Percentiles rank a stretch among this genome's conserved stretches.
Conservation (phyloP, 106 monocot genomes). For the Dioscorea zingiberensis region DNA sequence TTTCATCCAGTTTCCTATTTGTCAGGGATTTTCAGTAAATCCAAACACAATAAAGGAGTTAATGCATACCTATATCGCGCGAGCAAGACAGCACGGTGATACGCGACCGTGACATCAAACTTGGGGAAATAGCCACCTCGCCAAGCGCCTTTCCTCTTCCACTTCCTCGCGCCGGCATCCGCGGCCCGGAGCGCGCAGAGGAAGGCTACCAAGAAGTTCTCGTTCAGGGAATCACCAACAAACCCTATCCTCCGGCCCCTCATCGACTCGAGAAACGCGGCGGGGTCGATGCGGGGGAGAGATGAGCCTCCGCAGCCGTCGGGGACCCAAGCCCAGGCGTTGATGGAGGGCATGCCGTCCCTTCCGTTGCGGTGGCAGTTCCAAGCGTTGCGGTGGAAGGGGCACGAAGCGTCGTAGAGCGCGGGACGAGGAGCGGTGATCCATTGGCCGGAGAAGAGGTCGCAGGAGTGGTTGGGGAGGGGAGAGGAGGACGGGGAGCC, state of each 20-base stretch:
- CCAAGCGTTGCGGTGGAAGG: slow-evolving; percentile 96
- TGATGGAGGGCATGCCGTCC: slow-evolving; percentile 50
- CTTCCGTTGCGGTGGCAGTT: slow-evolving; percentile 76
- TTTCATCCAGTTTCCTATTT: no score
- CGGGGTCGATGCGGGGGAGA: slow-evolving; percentile 40
- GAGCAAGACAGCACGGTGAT: slow-evolving; percentile 80
- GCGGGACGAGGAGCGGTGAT: slow-evolving; percentile 1
- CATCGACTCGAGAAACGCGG: slow-evolving; percentile 36
- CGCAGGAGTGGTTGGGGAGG: slow-evolving; percentile 2
- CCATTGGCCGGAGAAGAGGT: slow-evolving; percentile 62
- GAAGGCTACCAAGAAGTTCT: slow-evolving; percentile 83
- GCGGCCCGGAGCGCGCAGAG: slow-evolving; percentile 58
- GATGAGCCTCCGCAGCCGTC: slow-evolving; percentile 23
- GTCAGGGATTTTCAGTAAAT: no score
- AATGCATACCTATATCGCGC: slow-evolving; percentile 55
- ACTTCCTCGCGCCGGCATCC: slow-evolving; percentile 60
- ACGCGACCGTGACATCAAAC: slow-evolving; percentile 70
- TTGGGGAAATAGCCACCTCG: slow-evolving; percentile 88
- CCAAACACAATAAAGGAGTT: not conserved
- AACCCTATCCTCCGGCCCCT: slow-evolving; percentile 67
- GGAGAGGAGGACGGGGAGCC: no score
- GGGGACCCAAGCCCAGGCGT: slow-evolving; percentile 66
- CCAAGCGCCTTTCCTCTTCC: slow-evolving; percentile 89
- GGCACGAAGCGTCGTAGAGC: slow-evolving; percentile 61
- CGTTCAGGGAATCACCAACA: slow-evolving; percentile 78